Conservation (phyloP, 106 monocot species). For the Allium cepa region DNA sequence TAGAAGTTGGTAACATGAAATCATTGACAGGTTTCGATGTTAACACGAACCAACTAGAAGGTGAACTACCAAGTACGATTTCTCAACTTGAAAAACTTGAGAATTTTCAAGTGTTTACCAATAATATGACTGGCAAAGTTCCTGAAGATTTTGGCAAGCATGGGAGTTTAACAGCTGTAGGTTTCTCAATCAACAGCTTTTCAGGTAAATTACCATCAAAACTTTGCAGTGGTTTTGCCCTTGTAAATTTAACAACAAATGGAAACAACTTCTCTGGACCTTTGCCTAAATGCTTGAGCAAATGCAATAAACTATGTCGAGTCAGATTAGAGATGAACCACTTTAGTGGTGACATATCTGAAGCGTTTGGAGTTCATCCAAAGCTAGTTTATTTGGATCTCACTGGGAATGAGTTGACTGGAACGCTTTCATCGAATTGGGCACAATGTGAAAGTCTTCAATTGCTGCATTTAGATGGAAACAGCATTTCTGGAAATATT, state of each 20-base stretch:
- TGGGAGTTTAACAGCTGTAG: conserved; percentile 9
- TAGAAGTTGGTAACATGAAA: conserved; percentile 54
- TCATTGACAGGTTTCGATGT: conserved; percentile 21
- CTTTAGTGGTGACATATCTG: conserved; percentile 53
- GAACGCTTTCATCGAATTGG: conserved; percentile 54
- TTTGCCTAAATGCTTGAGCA: conserved; percentile 51
- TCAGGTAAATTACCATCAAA: conserved; percentile 32
- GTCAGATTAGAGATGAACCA: conserved; percentile 46
- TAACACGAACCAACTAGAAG: conserved; percentile 43
- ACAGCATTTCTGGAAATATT: conserved; percentile 42
- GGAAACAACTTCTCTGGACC: conserved; percentile 53
- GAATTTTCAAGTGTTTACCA: conserved; percentile 21
- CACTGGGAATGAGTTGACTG: conserved; percentile 40
- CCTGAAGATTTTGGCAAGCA: conserved; percentile 43
- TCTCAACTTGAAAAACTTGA: conserved; percentile 20
- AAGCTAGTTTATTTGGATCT: conserved; percentile 39
- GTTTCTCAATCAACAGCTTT: conserved; percentile 56
- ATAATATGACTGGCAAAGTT: conserved; percentile 38
- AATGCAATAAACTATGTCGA: conserved; percentile 27
- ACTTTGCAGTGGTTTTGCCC: conserved; percentile 36
- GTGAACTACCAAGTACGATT: conserved; percentile 39
- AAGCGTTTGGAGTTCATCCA: conserved; percentile 46
- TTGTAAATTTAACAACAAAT: conserved; percentile 33
- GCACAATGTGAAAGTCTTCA: conserved; percentile 38
- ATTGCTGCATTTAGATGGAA: conserved; percentile 23